A percentile compares a stretch with the other conserved stretches of the same genome.
These are phyloP conservation scores for Penicillium hordei DNA, from an alignment of 2,329 filamentous ascomycete genomes.

Conservation along the genomic window DNA sequence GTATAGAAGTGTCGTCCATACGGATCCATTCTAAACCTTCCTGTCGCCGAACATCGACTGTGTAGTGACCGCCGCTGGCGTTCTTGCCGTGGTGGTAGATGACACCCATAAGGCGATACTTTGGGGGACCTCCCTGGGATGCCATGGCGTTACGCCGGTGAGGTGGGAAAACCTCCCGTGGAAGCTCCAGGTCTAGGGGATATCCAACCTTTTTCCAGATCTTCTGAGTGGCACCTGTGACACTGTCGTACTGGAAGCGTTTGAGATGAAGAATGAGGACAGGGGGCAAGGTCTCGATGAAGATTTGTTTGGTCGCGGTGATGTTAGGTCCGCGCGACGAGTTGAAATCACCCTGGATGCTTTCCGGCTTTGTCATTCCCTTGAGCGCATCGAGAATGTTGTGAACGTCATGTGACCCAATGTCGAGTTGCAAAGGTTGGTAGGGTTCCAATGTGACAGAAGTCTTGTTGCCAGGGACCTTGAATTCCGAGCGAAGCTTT, in stretches of 20 bases:
- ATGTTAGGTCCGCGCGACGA: constrained; percentile 74
- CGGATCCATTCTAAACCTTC: constrained; percentile 96
- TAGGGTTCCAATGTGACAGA: constrained; percentile 93
- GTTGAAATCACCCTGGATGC: constrained; percentile 79
- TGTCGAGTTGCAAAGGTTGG: constrained; percentile 91
- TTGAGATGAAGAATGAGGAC: constrained; percentile 94
- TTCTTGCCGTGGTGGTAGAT: constrained; percentile 98
- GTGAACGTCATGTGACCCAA: constrained; percentile 79
- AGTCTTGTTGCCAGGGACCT: constrained; percentile 80
- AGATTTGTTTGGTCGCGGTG: constrained; percentile 86
- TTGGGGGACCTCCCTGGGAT: constrained; percentile 69
- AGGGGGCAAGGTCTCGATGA: constrained; percentile 86
- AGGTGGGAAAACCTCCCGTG: constrained; percentile 80
- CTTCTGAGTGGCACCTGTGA: constrained; percentile 81
- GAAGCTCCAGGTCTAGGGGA: constrained; percentile 89
- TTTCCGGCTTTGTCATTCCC: constrained; percentile 78
- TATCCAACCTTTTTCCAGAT: constrained; percentile 99
- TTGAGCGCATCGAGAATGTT: constrained; percentile 92
- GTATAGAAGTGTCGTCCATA: constrained; percentile 88
- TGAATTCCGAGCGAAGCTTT: constrained; percentile 82
- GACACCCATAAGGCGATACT: constrained; percentile 82
- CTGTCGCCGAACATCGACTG: constrained; percentile 91
- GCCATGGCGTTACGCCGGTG: constrained; percentile 67
- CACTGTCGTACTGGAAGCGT: constrained; percentile 91
- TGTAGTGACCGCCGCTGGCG: constrained; percentile 94